Evolutionary conservation across 140 eudicot genomes (phyloP).

Genomic region (Ambrosia hybrid): DNA sequence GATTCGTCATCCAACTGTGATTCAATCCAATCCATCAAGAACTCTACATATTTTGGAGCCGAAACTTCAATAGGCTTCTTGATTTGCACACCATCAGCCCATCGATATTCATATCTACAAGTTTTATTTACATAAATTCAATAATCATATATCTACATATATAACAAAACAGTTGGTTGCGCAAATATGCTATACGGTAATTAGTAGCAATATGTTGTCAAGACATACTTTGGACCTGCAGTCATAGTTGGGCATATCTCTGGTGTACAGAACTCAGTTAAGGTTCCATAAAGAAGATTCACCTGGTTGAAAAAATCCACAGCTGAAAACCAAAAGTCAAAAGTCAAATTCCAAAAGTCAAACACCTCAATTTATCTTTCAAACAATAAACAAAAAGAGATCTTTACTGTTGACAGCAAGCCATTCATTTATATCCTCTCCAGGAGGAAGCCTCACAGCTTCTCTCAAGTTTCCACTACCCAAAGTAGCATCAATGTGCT

Average conservation of each 20-base stretch:
- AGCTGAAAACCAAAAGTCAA: conserved; percentile 59
- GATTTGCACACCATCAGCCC: conserved; percentile 65
- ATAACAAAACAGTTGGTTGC: not conserved
- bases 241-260: conserved; percentile 66
- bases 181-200: not conserved
- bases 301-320: conserved; percentile 74
- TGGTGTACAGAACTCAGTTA: conserved; percentile 57
- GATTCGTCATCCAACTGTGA: conserved; percentile 92
- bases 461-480: conserved; percentile 97
- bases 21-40: conserved; percentile 83
- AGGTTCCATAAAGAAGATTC: conserved; percentile 89
- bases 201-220: too few relatives aligned
- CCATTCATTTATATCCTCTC: conserved; percentile 97
- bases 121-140: conserved; percentile 21
- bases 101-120: conserved; percentile 55
- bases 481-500: conserved; percentile 92
- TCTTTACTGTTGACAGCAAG: conserved; percentile 93
- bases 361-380: conserved; percentile 19
- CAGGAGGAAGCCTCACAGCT: conserved; percentile 98
- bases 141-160: not conserved
- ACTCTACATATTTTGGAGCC: conserved; percentile 63
- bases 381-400: conserved; percentile 6
- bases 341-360: conserved; percentile 18
- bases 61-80: conserved; percentile 69
- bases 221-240: conserved; percentile 59